Evolutionary conservation across 345 rosid species (phyloP).

Genomic region (Lepidium didymum): DNA sequence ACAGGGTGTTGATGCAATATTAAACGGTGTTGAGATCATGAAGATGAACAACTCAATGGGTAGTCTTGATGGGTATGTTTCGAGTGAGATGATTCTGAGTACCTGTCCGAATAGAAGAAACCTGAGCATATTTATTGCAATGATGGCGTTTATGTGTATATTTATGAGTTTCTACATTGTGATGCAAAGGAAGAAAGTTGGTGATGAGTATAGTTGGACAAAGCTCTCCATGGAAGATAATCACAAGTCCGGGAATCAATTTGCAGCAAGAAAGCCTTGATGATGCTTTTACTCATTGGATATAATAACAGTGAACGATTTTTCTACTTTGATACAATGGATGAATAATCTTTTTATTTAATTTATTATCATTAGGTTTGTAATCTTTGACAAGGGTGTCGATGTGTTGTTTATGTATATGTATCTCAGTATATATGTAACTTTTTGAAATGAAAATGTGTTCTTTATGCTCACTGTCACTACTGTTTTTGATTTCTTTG

Average conservation of each 20-base stretch:
- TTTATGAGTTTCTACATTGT: slow-evolving; percentile 44
- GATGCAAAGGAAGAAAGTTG: slow-evolving; percentile 36
- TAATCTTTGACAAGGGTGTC: slow-evolving; percentile 32
- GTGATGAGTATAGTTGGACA: slow-evolving; percentile 42
- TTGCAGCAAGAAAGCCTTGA: slow-evolving; percentile 32
- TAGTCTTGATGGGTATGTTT: slow-evolving; percentile 58
- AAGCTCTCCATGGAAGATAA: slow-evolving; percentile 47
- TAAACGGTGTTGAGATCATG: slow-evolving; percentile 90
- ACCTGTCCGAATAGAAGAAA: slow-evolving; percentile 43
- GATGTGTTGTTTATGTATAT: neutral
- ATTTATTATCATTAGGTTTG: slow-evolving; percentile 8
- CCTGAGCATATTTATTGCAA: slow-evolving; percentile 41
- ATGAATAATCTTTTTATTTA: neutral
- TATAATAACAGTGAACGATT: slow-evolving; percentile 25
- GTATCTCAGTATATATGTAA: neutral
- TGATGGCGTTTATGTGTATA: slow-evolving; percentile 55
- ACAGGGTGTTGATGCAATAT: slow-evolving; percentile 49
- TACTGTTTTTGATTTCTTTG: neutral
- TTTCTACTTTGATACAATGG: slow-evolving; percentile 1
- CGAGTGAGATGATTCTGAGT: slow-evolving; percentile 43
- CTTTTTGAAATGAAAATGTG: neutral
- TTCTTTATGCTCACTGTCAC: neutral
- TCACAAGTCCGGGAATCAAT: slow-evolving; percentile 26
- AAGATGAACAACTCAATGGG: slow-evolving; percentile 83
- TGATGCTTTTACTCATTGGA: slow-evolving; percentile 19